Conservation (phyloP, 2,329 filamentous ascomycete species). For the Stachybotrys chartarum region DNA sequence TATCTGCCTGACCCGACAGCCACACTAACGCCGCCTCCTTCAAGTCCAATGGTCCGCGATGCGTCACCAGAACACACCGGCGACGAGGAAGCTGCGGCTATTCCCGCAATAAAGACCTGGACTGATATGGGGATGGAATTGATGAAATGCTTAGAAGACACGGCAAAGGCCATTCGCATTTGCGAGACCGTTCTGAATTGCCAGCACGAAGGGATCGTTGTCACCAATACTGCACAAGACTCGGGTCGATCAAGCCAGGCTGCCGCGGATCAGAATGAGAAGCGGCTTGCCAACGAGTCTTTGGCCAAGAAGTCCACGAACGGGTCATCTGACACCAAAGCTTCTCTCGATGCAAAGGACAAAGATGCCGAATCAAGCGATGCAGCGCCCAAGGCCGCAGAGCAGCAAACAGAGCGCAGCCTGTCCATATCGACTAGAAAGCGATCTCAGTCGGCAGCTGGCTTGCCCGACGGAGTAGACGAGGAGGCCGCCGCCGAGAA, state of each 20-base stretch:
- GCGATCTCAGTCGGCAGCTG: constrained; percentile 55
- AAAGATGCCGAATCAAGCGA: constrained; percentile 15
- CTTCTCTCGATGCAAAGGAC: constrained; percentile 10
- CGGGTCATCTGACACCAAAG: neutral
- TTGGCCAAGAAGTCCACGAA: constrained; percentile 5
- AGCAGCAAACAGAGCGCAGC: constrained; percentile 24
- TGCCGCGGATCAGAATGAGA: constrained; percentile 3
- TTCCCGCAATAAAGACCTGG: constrained; percentile 20
- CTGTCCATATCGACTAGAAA: constrained; percentile 43
- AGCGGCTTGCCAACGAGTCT: constrained; percentile 1
- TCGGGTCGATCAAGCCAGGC: constrained; percentile 6
- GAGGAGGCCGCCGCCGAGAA: constrained; percentile 54
- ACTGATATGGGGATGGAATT: constrained; percentile 24
- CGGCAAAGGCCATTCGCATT: constrained; percentile 16
- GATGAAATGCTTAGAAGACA: constrained; percentile 22
- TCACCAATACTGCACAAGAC: neutral
- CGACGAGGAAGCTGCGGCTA: constrained; percentile 11
- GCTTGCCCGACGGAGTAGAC: constrained; percentile 46
- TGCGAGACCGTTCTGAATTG: constrained; percentile 17
- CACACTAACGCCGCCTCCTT: constrained; percentile 22
- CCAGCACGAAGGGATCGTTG: constrained; percentile 16
- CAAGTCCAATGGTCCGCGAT: constrained; percentile 8
- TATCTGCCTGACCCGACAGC: constrained; percentile 50
- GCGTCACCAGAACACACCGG: constrained; percentile 3
- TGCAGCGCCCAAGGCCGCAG: constrained; percentile 15